phyloP scores from a whole-genome alignment of 1,139 yeast genomes.

The Diutina neorugosa region DNA sequence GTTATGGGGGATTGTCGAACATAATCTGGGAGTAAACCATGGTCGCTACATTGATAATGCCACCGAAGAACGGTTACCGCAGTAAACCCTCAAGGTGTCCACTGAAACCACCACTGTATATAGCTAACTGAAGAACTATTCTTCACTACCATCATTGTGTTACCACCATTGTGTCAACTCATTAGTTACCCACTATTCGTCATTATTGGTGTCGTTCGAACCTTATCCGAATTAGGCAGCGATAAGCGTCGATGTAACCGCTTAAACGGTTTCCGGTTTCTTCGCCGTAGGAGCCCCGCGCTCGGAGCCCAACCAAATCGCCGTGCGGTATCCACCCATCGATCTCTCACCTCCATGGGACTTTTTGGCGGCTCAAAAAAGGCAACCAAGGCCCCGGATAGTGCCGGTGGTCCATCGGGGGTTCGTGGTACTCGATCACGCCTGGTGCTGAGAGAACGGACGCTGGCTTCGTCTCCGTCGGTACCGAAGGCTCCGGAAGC shows the following conservation, averaged over 20 bases:
- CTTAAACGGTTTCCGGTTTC: background rate
- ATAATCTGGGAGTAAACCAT: constrained; percentile 50
- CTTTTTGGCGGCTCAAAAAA: background rate
- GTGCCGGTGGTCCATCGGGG: background rate
- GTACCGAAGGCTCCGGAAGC: background rate
- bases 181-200: too few relatives aligned
- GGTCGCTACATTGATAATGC: constrained; percentile 29
- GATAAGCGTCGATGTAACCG: too few relatives aligned
- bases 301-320: background rate
- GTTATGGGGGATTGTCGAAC: constrained; percentile 69
- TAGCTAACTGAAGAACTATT: too few relatives aligned
- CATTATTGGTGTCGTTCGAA: background rate
- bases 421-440: background rate
- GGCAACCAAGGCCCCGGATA: background rate
- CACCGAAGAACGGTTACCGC: background rate
- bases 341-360: constrained; percentile 1
- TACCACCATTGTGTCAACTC: too few relatives aligned
- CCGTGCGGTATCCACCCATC: background rate
- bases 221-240: background rate
- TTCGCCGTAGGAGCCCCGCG: background rate
- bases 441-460: background rate
- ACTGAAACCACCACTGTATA: background rate
- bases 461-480: background rate
- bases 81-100: background rate
- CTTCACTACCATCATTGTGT: too few relatives aligned